phyloP scores from a whole-genome alignment of 148 eudicot genomes.

The Rhododendron simsii region DNA sequence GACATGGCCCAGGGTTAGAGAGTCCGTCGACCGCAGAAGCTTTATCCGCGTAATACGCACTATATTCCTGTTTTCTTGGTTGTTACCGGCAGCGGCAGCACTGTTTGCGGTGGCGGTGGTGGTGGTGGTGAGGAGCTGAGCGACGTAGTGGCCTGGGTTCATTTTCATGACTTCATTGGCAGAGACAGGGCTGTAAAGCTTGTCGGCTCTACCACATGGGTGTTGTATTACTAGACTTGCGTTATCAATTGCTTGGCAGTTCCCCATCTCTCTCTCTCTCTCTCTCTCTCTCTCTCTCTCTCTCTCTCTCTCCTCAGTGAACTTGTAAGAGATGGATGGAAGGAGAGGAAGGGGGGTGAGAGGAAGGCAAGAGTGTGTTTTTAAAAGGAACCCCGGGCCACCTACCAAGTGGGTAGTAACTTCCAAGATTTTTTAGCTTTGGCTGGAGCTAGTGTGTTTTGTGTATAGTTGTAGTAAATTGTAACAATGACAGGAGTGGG shows the following conservation, averaged over 20 bases:
- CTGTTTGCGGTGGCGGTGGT: constrained; percentile 41
- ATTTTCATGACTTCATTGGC: constrained; percentile 72
- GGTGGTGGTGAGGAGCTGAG: constrained; percentile 85
- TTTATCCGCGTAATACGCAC: constrained; percentile 75
- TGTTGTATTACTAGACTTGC: constrained; percentile 78
- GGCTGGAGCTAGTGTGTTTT: background rate
- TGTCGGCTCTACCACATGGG: constrained; percentile 67
- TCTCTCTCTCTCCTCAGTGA: constrained; percentile 1
- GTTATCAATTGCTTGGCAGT: constrained; percentile 92
- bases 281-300: constrained; percentile 9
- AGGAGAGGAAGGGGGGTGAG: background rate
- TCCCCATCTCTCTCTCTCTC: constrained; percentile 59
- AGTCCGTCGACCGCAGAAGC: constrained; percentile 78
- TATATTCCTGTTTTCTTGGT: constrained; percentile 18
- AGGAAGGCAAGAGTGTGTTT: background rate
- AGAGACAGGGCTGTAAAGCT: constrained; percentile 46
- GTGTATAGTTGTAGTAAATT: background rate
- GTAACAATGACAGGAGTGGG: background rate
- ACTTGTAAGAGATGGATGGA: background rate
- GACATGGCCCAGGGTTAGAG: constrained; percentile 75
- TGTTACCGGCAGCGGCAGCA: constrained; percentile 1
- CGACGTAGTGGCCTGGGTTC: constrained; percentile 91
- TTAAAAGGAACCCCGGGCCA: background rate
- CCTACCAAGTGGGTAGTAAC: background rate
- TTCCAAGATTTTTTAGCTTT: background rate